A percentile compares a stretch with the other conserved stretches of the same genome.
Evolutionary conservation across 768 basidiomycete species (phyloP).

Genomic region (Kwoniella newhampshirensis): DNA sequence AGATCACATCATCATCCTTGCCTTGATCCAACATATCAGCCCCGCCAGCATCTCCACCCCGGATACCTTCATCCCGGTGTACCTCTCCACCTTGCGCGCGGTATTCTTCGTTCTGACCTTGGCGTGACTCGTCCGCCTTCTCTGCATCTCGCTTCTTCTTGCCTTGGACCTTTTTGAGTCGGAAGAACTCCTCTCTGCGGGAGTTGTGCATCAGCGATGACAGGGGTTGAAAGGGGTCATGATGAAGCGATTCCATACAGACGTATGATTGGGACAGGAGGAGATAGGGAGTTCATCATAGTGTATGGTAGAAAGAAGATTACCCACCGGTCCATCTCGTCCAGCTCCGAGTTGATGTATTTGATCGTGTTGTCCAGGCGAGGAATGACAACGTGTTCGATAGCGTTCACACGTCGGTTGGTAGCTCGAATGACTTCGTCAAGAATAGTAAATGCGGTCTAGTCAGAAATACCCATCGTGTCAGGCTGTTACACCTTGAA

Average conservation of each 20-base stretch:
- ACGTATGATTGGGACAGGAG: background rate
- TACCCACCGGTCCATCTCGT: constrained; percentile 96
- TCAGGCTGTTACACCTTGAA: background rate
- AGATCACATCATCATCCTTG: constrained; percentile 92
- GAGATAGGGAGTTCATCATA: background rate
- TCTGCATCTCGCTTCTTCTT: constrained; percentile 87
- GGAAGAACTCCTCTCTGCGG: constrained; percentile 57
- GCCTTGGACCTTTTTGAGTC: constrained; percentile 93
- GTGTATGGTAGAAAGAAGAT: background rate
- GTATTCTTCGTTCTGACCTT: constrained; percentile 34
- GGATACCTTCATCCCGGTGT: constrained; percentile 54
- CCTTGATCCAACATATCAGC: constrained; percentile 68
- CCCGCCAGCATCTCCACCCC: constrained; percentile 48
- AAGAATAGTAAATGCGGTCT: constrained; percentile 96
- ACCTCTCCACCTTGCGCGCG: constrained; percentile 41
- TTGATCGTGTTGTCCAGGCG: constrained; percentile 95
- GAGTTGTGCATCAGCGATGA: no score
- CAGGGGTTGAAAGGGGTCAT: constrained; percentile 1
- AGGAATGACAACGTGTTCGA: constrained; percentile 95
- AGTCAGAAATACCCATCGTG: constrained; percentile 38
- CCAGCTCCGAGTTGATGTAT: constrained; percentile 94
- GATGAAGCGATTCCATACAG: background rate
- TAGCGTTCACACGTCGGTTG: constrained; percentile 96
- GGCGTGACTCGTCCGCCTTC: constrained; percentile 27
- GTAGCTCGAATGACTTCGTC: constrained; percentile 99